Evolutionary conservation across 2,329 filamentous ascomycete species (phyloP), one percentile per base, ranked within the genome.

Genomic region (Talaromyces verruculosus): DNA sequence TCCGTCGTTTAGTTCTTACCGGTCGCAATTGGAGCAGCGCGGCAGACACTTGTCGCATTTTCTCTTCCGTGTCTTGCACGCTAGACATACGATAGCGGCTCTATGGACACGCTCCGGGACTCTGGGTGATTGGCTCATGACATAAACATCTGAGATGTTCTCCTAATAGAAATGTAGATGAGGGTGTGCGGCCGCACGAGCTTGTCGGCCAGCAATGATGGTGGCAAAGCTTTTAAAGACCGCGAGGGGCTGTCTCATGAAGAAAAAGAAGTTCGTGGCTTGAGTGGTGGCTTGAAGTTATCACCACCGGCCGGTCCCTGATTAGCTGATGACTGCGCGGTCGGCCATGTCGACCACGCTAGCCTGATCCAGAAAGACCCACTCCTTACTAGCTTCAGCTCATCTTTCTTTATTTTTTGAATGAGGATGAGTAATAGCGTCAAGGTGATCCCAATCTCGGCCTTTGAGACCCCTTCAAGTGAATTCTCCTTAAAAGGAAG

Each of bases 11-110:
- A 41, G n/a, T 22, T 5, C 59, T 35, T 61, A 61, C 59, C 59
- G 59, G n/a, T 47, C 41, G 25, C 59, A 61, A 25, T 37, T 61
- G 17, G 55, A 61, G 43, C 59, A 61, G 39, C 59, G 28, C 11
- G 59, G 59, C 28, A 61, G 30, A 30, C 43, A 3, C 43, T 49
- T 61, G 59, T 61, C 43, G 39, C 59, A 61, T 61, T 45, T 61
- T 17, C 59, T 28, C 59, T 61, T 61, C 33, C 41, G 25, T 5
- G 28, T 61, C 19, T 49, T 61, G 43, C 59, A 61, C 17, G 11
- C 13, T 11, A 47, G 39, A 25, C 59, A 61, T 33, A 49, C 59
- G n/a, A 35, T 47, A 49, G 59, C 30, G 10, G 59, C 58, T n/a
- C 33, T 49, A 49, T 7, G 45, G 15, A 17, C 22, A 25, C n/a